Evolutionary conservation across 495 filamentous ascomycete species (phyloP).

Genomic region (Xylaria flabelliformis): DNA sequence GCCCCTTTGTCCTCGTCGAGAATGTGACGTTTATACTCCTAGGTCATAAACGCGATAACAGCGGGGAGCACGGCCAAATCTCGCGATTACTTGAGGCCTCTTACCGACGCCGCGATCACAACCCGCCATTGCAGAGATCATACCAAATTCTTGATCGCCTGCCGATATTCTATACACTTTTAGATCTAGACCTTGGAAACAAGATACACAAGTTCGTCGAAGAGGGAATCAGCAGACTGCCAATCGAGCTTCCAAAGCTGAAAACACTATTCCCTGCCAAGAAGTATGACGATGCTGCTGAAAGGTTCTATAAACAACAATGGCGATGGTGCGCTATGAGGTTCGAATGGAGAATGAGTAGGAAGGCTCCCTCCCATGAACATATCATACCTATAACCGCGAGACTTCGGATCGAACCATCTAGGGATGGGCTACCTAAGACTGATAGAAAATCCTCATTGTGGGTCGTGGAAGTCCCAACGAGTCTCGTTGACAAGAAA

Average conservation of each 20-base stretch:
- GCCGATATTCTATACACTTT: slow-evolving; percentile 18
- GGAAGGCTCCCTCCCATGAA: background rate
- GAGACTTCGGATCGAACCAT: slow-evolving; percentile 11
- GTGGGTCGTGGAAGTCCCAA: slow-evolving; percentile 10
- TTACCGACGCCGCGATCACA: slow-evolving; percentile 7
- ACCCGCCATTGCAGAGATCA: slow-evolving; percentile 2
- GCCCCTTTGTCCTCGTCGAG: slow-evolving; percentile 5
- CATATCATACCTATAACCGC: slow-evolving; percentile 16
- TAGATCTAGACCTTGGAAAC: slow-evolving; percentile 19
- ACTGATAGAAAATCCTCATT: slow-evolving; percentile 10
- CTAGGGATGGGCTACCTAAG: slow-evolving; percentile 13
- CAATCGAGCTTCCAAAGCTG: slow-evolving; percentile 2
- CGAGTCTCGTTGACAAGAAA: slow-evolving; percentile 2
- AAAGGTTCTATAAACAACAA: slow-evolving; percentile 13
- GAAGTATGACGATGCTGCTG: background rate
- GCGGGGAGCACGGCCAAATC: slow-evolving; percentile 9
- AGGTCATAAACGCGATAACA: background rate
- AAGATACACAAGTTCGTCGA: slow-evolving; percentile 22
- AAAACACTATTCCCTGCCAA: background rate
- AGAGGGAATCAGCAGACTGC: slow-evolving; percentile 1
- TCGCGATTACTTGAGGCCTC: slow-evolving; percentile 6
- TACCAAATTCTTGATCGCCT: slow-evolving; percentile 16
- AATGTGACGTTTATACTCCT: background rate
- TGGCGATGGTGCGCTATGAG: slow-evolving; percentile 20
- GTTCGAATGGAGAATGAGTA: slow-evolving; percentile 14